Conservation (phyloP, 1,284 basidiomycete genomes). For the Porodaedalea pini region DNA sequence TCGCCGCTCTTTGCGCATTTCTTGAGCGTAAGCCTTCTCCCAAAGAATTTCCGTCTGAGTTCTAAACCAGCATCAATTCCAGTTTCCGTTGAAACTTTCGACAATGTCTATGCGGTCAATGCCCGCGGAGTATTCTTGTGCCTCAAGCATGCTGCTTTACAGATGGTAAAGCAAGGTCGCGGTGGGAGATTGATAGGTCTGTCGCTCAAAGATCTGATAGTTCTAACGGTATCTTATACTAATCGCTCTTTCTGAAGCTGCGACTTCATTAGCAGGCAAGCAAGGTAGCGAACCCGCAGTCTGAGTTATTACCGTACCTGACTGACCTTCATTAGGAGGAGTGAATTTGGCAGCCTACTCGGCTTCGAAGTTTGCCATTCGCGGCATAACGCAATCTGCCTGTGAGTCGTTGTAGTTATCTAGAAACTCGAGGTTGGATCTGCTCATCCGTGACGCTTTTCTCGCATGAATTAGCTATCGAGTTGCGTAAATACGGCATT, state of each 20-base stretch:
- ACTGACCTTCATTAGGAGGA: not conserved
- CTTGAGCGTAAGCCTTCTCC: not conserved
- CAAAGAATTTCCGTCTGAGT: not conserved
- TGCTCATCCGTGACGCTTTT: not conserved
- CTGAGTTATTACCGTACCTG: not conserved
- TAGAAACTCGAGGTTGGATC: not conserved
- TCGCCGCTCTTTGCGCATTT: not conserved
- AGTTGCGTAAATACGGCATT: slow-evolving; percentile 21
- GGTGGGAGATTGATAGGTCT: slow-evolving; percentile 14
- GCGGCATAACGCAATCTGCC: slow-evolving; percentile 8
- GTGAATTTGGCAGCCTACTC: not conserved
- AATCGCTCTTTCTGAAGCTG: not conserved
- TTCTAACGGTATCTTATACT: not conserved
- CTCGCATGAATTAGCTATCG: slow-evolving; percentile 19
- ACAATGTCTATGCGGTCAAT: slow-evolving; percentile 18
- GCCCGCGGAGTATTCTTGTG: slow-evolving; percentile 18
- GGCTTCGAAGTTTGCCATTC: slow-evolving; percentile 7
- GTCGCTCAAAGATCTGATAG: too few species aligned
- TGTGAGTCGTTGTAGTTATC: not conserved
- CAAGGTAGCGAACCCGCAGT: not conserved
- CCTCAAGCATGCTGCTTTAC: slow-evolving; percentile 21
- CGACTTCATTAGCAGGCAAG: slow-evolving; percentile 11
- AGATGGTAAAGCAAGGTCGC: slow-evolving; percentile 21
- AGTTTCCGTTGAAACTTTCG: not conserved
- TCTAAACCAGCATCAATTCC: not conserved